These are phyloP conservation scores for Annulohypoxylon truncatum DNA, from an alignment of 2,329 filamentous ascomycete genomes.

Conservation along the genomic window DNA sequence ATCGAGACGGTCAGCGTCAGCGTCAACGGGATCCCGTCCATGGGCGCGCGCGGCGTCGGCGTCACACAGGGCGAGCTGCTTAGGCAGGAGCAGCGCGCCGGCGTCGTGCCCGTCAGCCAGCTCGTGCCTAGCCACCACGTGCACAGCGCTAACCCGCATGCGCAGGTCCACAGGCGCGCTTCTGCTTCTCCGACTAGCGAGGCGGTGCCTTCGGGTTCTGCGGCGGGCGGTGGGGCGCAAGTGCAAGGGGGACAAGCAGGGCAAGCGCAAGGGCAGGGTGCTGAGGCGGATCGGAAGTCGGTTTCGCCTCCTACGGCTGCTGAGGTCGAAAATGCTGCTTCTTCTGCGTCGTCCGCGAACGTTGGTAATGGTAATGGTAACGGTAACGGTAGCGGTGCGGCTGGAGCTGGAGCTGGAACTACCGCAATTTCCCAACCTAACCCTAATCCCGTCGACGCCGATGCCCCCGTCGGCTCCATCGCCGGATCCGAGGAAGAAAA, in stretches of 20 bases:
- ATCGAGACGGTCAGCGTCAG: constrained; percentile 85
- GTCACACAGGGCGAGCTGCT: constrained; percentile 87
- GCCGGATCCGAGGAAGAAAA: constrained; percentile 66
- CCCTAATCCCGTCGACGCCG: constrained; percentile 28
- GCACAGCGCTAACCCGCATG: constrained; percentile 39
- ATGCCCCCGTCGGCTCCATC: constrained; percentile 44
- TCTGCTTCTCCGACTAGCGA: constrained; percentile 29
- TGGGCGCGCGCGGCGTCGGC: constrained; percentile 61
- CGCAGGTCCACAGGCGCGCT: constrained; percentile 35
- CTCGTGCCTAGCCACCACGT: constrained; percentile 58
- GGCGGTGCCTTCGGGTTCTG: not conserved
- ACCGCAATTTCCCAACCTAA: not conserved
- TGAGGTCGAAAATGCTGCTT: constrained; percentile 1
- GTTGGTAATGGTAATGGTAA: not conserved
- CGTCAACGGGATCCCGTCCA: constrained; percentile 74
- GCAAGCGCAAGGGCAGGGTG: not conserved
- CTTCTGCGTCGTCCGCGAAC: not conserved
- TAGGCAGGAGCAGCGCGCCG: constrained; percentile 86
- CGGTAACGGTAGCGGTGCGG: not conserved
- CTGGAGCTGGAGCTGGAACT: not conserved
- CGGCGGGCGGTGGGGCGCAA: not conserved
- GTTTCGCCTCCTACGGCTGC: constrained; percentile 25
- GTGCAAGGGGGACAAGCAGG: too few relatives aligned
- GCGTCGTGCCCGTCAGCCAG: constrained; percentile 77
- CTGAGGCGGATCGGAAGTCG: constrained; percentile 30